phyloP scores from a whole-genome alignment of 2,329 filamentous ascomycete genomes.

The Trichoderma cornu-damae region DNA sequence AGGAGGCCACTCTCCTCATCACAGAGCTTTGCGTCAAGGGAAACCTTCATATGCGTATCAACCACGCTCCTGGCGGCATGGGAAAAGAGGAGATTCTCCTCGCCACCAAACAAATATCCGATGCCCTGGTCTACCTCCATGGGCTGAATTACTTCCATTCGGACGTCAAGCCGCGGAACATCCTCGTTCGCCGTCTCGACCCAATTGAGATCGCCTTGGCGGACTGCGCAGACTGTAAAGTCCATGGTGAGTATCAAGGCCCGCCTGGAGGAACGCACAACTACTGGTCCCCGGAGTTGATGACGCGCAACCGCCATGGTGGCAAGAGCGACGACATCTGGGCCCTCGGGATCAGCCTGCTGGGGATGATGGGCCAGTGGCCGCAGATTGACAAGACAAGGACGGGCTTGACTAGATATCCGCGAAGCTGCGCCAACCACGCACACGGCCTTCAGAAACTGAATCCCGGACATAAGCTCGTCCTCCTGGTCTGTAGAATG shows the following conservation, averaged over 20 bases:
- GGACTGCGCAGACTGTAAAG: conserved; percentile 31
- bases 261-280: conserved; percentile 25
- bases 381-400: conserved; percentile 22
- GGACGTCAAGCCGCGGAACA: conserved; percentile 33
- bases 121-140: conserved; percentile 29
- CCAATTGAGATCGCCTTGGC: conserved; percentile 30
- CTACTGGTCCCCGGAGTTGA: conserved; percentile 32
- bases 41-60: conserved; percentile 27
- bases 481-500: conserved; percentile 24
- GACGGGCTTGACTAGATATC: conserved; percentile 24
- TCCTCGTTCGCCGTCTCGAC: conserved; percentile 27
- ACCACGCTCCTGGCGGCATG: conserved; percentile 22
- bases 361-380: conserved; percentile 30
- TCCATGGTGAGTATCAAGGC: conserved; percentile 4
- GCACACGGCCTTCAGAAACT: conserved; percentile 22
- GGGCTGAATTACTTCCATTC: conserved; percentile 25
- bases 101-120: conserved; percentile 24
- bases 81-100: conserved; percentile 21
- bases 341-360: conserved; percentile 31
- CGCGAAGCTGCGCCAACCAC: conserved; percentile 25
- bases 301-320: conserved; percentile 18
- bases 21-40: conserved; percentile 31
- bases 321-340: conserved; percentile 33
- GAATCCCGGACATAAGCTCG: conserved; percentile 26
- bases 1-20: conserved; percentile 26